Base-by-base conservation (phyloP, 306 rosid species). In the Hippophae gyantsensis region DNA sequence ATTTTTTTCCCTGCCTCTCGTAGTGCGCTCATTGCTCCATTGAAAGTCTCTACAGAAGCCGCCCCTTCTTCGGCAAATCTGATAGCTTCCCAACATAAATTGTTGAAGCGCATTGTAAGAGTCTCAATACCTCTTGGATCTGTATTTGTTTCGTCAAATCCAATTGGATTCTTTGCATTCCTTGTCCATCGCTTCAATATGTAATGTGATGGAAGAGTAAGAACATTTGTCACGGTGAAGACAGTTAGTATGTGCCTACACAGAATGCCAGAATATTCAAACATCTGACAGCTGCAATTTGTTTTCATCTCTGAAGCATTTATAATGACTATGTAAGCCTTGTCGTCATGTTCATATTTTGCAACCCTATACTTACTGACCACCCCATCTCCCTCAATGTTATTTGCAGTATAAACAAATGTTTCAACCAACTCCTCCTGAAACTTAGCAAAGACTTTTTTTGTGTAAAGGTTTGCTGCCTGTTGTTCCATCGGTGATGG, bases 401-500 rank as follows among this genome's bases (percentile, higher is more conserved):
- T 83, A 72, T 78, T 75, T 64, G 95, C 87, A 52, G 95, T 86
- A 74, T 86, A 81, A 18, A 63, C 90, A 72, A 81, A 86, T 59
- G 87, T 86, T 73, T 83, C 89, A 58, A 86, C 90, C 60, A 86
- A 73, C 61, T 86, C 95, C 56, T 81, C 87, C 74, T 86, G 95
- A 78, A 86, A 83, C 72, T 81, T 83, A 1, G 81, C 69, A 72
- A 86, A 86, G 69, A 81, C 82, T 48, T 76, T 83, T 53, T 64
- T 86, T 26, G 95, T 81, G 66, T 86, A 86, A 46, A 74, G 66
- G 67, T 72, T 78, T 58, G 90, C 89, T 64, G 87, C 87, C 73
- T 86, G 90, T 57, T 78, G 87, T 77, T 86, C 95, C 90, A 86
- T 86, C 52, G 95, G 95, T 62, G 95, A 83, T 54, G 89, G 90